Conservation (phyloP, 2,329 filamentous ascomycete species). For the Botrytis byssoidea region DNA sequence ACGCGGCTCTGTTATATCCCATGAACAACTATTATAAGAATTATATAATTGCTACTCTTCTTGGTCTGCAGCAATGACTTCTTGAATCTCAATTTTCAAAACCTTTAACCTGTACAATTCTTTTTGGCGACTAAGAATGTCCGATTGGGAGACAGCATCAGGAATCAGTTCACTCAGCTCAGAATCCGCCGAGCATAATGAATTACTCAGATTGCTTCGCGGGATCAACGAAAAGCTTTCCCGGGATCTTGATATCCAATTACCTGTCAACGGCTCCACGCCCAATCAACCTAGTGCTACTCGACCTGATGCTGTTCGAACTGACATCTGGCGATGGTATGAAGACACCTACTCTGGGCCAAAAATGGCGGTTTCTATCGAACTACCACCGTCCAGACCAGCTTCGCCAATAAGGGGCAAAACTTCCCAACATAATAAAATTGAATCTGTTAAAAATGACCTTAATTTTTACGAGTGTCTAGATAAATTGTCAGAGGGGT, state of each 20-base stretch:
- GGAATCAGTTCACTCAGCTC: not conserved
- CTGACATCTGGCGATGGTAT: not conserved
- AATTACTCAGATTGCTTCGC: not conserved
- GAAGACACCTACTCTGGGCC: not conserved
- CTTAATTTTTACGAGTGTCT: not conserved
- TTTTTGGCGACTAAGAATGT: not conserved
- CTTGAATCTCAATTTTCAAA: not conserved
- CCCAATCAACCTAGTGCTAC: not conserved
- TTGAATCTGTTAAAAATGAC: not conserved
- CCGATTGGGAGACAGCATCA: not conserved
- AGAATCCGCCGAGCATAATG: not conserved
- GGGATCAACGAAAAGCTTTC: not conserved
- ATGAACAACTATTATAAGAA: not conserved
- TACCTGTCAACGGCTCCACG: not conserved
- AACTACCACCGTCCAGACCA: not conserved
- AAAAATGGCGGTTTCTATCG: accelerated
- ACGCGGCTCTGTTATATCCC: not conserved
- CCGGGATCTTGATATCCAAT: not conserved
- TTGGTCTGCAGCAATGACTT: not conserved
- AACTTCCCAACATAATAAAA: not conserved
- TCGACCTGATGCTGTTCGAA: no score
- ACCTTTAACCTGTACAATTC: not conserved
- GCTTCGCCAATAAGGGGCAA: not conserved
- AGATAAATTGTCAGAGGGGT: accelerated
- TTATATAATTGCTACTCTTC: not conserved